A percentile compares a stretch with the other conserved stretches of the same genome.
These are phyloP conservation scores for Magnusiomyces magnusii DNA, from an alignment of 1,139 yeast genomes.

Conservation along the genomic window DNA sequence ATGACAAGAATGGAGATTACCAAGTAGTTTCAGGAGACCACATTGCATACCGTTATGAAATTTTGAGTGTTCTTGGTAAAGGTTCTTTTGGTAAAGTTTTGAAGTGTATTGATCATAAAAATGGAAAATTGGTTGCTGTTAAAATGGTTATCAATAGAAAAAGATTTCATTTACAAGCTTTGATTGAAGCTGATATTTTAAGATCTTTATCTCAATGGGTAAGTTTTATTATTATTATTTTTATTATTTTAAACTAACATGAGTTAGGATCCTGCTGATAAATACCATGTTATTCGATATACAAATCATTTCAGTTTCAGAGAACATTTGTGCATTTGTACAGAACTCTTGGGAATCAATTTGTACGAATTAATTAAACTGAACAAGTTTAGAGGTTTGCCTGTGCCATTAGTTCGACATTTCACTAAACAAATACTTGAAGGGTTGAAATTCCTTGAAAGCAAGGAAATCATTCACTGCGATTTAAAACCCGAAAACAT, in stretches of 20 bases:
- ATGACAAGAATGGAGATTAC: constrained; percentile 62
- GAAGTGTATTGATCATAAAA: constrained; percentile 61
- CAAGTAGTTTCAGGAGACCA: constrained; percentile 56
- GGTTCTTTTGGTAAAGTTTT: constrained; percentile 85
- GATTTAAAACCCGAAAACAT: constrained; percentile 96
- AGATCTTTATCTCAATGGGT: constrained; percentile 39
- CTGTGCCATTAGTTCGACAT: constrained; percentile 42
- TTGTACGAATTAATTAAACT: constrained; percentile 59
- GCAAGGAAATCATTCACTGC: constrained; percentile 59
- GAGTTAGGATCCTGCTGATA: constrained; percentile 38
- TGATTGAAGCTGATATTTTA: constrained; percentile 66
- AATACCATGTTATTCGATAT: constrained; percentile 46
- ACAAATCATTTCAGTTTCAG: constrained; percentile 70
- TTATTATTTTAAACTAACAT: constrained; percentile 8
- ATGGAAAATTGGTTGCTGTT: constrained; percentile 52
- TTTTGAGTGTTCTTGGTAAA: constrained; percentile 53
- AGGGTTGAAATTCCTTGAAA: constrained; percentile 56
- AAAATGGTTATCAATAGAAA: constrained; percentile 71
- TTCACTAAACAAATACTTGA: constrained; percentile 50
- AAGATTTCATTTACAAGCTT: constrained; percentile 70
- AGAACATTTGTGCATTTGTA: constrained; percentile 75
- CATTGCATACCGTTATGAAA: constrained; percentile 65
- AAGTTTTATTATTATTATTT: not conserved
- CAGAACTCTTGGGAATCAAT: constrained; percentile 64
- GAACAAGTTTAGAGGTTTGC: constrained; percentile 54